These are phyloP conservation scores for Thalassiosira pacifica DNA, from an alignment of 352 stramenopile genomes.

Conservation along the genomic window DNA sequence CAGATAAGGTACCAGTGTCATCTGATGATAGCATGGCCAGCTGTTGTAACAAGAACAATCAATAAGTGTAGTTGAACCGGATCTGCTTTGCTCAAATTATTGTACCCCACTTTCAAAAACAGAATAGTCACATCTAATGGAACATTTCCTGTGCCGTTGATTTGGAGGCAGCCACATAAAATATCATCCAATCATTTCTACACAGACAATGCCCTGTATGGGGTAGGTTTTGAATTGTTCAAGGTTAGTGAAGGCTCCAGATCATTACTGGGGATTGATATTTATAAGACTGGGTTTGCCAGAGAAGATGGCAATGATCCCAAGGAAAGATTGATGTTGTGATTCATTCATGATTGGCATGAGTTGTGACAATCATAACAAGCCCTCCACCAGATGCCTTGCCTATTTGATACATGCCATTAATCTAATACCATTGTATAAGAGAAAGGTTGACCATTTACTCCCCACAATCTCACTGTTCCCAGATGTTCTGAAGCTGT, in stretches of 20 bases:
- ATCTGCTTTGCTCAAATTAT: conserved; percentile 70
- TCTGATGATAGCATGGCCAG: no score
- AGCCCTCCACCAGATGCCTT: no score
- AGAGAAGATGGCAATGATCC: conserved; percentile 81
- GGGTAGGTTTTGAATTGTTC: conserved; percentile 81
- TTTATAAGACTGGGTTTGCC: conserved; percentile 45
- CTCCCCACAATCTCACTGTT: no score
- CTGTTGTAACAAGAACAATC: conserved; percentile 66
- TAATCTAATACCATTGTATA: no score
- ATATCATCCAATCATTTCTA: conserved; percentile 70
- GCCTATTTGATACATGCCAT: no score
- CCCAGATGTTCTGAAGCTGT: no score
- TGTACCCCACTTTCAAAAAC: conserved; percentile 78
- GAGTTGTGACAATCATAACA: no score
- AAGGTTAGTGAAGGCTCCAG: conserved; percentile 70
- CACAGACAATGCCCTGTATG: conserved; percentile 64
- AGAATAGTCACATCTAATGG: conserved; percentile 69
- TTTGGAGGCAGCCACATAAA: conserved; percentile 47
- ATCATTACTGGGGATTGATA: conserved; percentile 64
- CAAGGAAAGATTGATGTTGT: conserved; percentile 75
- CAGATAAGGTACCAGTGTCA: conserved; percentile 15
- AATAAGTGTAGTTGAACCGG: conserved; percentile 65
- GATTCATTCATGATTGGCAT: conserved; percentile 70
- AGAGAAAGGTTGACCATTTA: no score
- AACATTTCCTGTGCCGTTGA: conserved; percentile 38